Base-by-base conservation (phyloP, 2,329 filamentous ascomycete genomes). In the Talaromyces sp. region DNA sequence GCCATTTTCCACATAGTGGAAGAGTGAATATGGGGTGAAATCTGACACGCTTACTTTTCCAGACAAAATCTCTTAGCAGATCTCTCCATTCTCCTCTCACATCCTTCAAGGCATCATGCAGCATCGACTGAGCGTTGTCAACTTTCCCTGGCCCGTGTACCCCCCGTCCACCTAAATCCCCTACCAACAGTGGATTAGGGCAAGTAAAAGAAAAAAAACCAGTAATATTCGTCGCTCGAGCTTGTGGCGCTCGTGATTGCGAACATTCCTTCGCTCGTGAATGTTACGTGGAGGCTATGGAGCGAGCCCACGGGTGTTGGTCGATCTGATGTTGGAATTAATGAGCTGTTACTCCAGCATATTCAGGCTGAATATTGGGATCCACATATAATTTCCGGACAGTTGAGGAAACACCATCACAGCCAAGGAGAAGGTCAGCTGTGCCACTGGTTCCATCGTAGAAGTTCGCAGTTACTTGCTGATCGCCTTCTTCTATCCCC, bases 381-480 rank as follows among this genome's bases (percentile, higher is more conserved):
- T 74, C 68, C 31, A 77, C 67, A 56, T 71, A 65, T 1, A 63
- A 35, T 17, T 57, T 65, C 11, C 75, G 71, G 10, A 76, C 72
- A 32, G 64, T 59, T 1, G 74, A 77, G 56, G 77, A 74, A 26
- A 77, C 73, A 2, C 75, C 75, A 63, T 78, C 75, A 63, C 75
- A 77, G 1, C 74, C 75, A 14, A 78, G 63, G 4, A 74, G 41
- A 10, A 74, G 21, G 61, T 71, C 69, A 1, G 67, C 70, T 0
- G 60, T 63, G 43, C 67, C 68, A 13, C 49, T 70, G 10, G 58
- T 61, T 17, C 70, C 69, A 62, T 74, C 71, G 8, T 66, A 63
- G 56, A 74, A 74, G 7, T 55, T 62, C 2, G 68, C 66, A 1
- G 62, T 66, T 10, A 73, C 67, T 26, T 57, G 50, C 24, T 63